Conservation (phyloP, 352 stramenopile genomes). For the Phytophthora sansomeana region DNA sequence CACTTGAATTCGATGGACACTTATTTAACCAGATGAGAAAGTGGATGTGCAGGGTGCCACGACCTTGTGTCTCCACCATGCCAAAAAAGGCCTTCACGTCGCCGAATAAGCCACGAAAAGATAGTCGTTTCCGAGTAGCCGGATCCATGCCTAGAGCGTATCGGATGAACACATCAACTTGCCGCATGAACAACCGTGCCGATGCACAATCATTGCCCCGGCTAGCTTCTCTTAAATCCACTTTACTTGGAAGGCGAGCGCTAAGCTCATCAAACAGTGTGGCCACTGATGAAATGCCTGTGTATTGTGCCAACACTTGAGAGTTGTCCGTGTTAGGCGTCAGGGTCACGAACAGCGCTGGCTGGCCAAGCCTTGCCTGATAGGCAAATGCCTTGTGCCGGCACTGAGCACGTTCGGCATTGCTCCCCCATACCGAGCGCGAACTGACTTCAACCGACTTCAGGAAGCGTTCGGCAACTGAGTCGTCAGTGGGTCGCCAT, state of each 20-base stretch:
- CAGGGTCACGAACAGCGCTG: too few relatives aligned
- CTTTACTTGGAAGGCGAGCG: too few relatives aligned
- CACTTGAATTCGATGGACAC: neutral
- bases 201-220: slow-evolving; percentile 11
- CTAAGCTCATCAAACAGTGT: too few relatives aligned
- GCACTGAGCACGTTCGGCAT: slow-evolving; percentile 12
- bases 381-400: slow-evolving; percentile 11
- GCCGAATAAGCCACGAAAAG: slow-evolving; percentile 4
- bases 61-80: slow-evolving; percentile 15
- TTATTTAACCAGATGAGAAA: slow-evolving; percentile 19
- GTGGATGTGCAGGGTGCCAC: slow-evolving; percentile 14
- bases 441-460: slow-evolving; percentile 5
- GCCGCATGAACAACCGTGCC: slow-evolving; percentile 12
- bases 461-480: too few relatives aligned
- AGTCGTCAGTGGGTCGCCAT: neutral
- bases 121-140: neutral
- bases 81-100: slow-evolving; percentile 10
- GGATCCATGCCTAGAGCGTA: slow-evolving; percentile 11
- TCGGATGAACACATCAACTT: slow-evolving; percentile 12
- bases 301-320: too few relatives aligned
- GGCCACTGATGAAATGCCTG: too few relatives aligned
- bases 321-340: too few relatives aligned
- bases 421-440: slow-evolving; percentile 4
- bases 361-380: slow-evolving; percentile 5
- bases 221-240: too few relatives aligned